Evolutionary conservation across 139 green algal genomes (phyloP), one percentile per base, ranked within the genome.

Genomic region (Closterium sp.): DNA sequence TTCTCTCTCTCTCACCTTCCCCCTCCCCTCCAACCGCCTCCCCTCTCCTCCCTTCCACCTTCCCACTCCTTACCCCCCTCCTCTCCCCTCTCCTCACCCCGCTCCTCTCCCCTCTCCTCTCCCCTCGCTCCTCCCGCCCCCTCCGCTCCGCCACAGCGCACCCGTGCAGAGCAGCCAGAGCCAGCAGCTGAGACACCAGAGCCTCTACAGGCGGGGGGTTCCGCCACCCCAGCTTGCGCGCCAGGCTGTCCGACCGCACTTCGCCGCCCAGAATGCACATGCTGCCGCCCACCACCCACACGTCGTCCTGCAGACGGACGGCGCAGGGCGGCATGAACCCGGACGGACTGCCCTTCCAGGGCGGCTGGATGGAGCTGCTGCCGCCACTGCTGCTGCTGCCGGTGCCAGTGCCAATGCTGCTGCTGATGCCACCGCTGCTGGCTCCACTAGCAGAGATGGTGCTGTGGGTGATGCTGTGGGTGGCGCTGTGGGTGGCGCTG

Each of bases 131-230:
- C 29, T 31, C 85, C 85, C 85, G 28, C 85, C 29, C 85, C 85
- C 28, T 31, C 28, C 85, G 21, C 85, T 88, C 85, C 10, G 19
- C 85, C 17, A 21, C 85, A 30, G 85, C 85, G 32, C 85, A 31
- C 27, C 28, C 85, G 32, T 32, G 28, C 85, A 31, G 10, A n/a
- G 30, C 88, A 4, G 95, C 95, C 27, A 97, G 93, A 91, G 96
- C 92, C 79, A 97, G 42, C 29, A 98, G 94, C 92, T 98, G 96
- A 11, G 94, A 94, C 28, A 94, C 95, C 73, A 97, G 90, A 31
- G 96, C 94, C 28, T 86, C 92, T 0, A 94, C 79, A 32, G 91
- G 90, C 22, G 95, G 95, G 0, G 89, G 87, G n/a, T 30, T 30
- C 3, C 87, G 87, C 96, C 96, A 97, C 19, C 95, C 96, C 85